Evolutionary conservation across 441 rosid genomes (phyloP), one percentile per base, ranked within the genome.

Genomic region (Raphanus hybrid): DNA sequence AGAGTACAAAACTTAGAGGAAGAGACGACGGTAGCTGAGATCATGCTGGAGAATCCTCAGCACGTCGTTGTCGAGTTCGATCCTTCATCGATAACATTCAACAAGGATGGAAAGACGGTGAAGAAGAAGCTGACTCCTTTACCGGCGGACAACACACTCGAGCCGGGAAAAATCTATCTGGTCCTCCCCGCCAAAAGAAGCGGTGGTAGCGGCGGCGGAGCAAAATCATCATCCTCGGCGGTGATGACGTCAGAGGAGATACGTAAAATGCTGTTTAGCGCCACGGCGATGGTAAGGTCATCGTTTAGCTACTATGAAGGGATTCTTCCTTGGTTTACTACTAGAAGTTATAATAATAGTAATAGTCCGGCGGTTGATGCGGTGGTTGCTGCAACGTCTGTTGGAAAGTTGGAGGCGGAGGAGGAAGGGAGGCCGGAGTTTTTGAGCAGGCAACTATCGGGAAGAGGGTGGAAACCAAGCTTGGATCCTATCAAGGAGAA

Each of bases 401-500:
- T 27, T 52, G 75, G 78, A 11, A 69, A 73, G 8, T 70, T 71
- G 50, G 79, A 79, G 65, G 75, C 78, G 39, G 81, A 74, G 48
- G 71, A 75, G 34, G 92, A 87, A 61, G 76, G 63, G 39, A 72
- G 77, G 71, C 82, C 88, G 68, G 96, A 89, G 72, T 88, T 82
- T 81, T 74, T 94, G 84, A 91, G 87, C 74, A 45, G 89, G 84
- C 87, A 87, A 61, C 9, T 87, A 34, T 92, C 97, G 5, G 97
- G 96, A 16, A 94, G 86, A 80, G 90, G 92, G 8, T 94, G 98
- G 98, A 92, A 84, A 76, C 98, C 97, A 32, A 89, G 88, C 74
- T 75, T 94, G 87, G 95, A 91, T 67, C 89, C 98, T 0, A 94
- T 94, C 12, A 83, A 70, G 32, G 97, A 94, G 89, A 92, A 85